Evolutionary conservation across 2,329 filamentous ascomycete genomes (phyloP).

Genomic region (Scedosporium apiospermum): DNA sequence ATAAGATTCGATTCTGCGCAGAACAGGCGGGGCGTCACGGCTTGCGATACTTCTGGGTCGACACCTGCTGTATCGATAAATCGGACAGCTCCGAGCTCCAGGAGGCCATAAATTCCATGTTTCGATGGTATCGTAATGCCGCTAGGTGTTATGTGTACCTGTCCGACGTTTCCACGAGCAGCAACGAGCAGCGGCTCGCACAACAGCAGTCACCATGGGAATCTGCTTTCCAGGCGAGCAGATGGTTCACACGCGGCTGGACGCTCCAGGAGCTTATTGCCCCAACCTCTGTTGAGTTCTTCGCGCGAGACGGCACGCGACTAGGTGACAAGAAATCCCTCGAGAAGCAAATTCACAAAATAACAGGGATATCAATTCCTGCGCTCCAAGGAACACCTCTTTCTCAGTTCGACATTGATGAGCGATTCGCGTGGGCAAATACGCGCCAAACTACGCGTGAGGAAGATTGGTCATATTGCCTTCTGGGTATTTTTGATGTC

Average conservation of each 20-base stretch:
- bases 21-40: constrained; percentile 7
- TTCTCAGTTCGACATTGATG: constrained; percentile 8
- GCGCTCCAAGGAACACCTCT: constrained; percentile 11
- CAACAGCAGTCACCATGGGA: neutral
- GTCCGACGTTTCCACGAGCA: constrained; percentile 6
- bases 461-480: constrained; percentile 12
- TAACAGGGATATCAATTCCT: constrained; percentile 13
- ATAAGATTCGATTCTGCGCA: constrained; percentile 11
- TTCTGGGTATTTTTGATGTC: constrained; percentile 13
- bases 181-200: neutral
- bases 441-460: constrained; percentile 7
- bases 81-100: constrained; percentile 8
- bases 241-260: constrained; percentile 11
- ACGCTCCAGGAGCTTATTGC: constrained; percentile 14
- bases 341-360: constrained; percentile 13
- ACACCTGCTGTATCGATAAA: constrained; percentile 14
- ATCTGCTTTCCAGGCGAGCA: constrained; percentile 6
- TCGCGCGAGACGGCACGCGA: constrained; percentile 9
- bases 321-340: constrained; percentile 15
- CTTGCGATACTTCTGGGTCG: constrained; percentile 12
- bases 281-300: constrained; percentile 15
- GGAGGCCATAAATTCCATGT: constrained; percentile 13
- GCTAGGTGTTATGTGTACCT: constrained; percentile 12
- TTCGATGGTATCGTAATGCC: constrained; percentile 12
- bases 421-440: constrained; percentile 13